A percentile compares a stretch with the other conserved stretches of the same genome.
phyloP scores from a whole-genome alignment of 163 green algal species.

The Trebouxiophyceae sp. region DNA sequence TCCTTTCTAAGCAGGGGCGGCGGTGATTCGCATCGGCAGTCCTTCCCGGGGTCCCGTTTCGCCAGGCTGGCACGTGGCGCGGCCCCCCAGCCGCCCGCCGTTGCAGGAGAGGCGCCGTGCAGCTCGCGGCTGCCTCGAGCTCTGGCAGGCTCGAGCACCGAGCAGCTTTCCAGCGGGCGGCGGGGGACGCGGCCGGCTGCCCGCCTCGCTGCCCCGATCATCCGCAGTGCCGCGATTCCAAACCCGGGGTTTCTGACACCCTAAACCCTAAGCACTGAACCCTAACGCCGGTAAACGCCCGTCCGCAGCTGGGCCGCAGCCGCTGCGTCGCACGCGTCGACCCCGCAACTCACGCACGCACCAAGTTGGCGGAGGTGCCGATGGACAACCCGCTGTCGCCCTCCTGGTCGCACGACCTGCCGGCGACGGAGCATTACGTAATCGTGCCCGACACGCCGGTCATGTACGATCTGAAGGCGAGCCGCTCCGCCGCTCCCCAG shows the following conservation, averaged over 20 bases:
- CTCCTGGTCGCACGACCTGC: slow-evolving; percentile 74
- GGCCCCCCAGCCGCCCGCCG: too few relatives aligned
- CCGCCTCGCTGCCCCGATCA: not conserved
- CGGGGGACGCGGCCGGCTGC: not conserved
- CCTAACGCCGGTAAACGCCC: too few relatives aligned
- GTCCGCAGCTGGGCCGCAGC: not conserved
- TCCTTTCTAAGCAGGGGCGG: too few relatives aligned
- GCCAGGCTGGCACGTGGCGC: too few relatives aligned
- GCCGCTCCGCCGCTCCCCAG: too few relatives aligned
- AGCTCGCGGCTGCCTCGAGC: too few relatives aligned
- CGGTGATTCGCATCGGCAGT: too few relatives aligned
- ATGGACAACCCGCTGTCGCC: slow-evolving; percentile 14
- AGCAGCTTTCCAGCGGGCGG: too few relatives aligned
- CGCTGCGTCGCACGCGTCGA: not conserved
- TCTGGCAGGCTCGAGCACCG: too few relatives aligned
- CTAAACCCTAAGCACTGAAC: too few relatives aligned
- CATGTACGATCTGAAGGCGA: slow-evolving; percentile 60
- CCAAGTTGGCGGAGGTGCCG: slow-evolving; percentile 11
- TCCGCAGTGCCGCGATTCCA: not conserved
- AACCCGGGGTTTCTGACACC: slow-evolving; percentile 6
- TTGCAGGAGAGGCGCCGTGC: too few relatives aligned
- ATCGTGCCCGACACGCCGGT: slow-evolving; percentile 62
- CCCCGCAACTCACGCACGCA: not conserved
- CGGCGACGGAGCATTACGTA: slow-evolving; percentile 36
- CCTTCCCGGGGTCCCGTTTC: too few relatives aligned